Conservation (phyloP, 768 basidiomycete species). For the Boletus huronensis region DNA sequence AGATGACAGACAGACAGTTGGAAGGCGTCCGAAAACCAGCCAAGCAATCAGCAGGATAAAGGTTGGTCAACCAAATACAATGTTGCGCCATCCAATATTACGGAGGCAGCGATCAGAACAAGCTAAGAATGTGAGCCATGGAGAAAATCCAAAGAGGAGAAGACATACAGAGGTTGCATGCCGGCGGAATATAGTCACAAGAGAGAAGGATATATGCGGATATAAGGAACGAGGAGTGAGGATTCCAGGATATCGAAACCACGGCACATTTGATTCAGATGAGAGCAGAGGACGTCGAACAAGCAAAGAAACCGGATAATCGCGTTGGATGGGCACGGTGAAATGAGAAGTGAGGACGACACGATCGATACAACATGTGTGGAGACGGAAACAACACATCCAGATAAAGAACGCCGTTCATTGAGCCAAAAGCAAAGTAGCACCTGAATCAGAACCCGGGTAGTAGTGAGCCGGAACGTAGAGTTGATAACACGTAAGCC, state of each 20-base stretch:
- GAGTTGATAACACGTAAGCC: background rate
- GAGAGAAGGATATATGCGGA: background rate
- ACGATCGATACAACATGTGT: background rate
- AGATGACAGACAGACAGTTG: background rate
- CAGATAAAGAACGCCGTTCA: slow-evolving; percentile 1
- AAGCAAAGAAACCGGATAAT: background rate
- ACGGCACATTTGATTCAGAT: background rate
- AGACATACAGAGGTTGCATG: slow-evolving; percentile 7
- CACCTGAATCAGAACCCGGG: slow-evolving; percentile 3
- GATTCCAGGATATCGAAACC: background rate
- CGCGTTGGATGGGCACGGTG: background rate
- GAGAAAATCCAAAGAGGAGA: background rate
- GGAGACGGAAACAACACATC: background rate
- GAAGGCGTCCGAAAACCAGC: background rate
- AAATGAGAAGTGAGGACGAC: background rate
- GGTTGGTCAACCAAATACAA: background rate
- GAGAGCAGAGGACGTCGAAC: background rate
- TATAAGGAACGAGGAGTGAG: background rate
- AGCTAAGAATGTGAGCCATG: slow-evolving; percentile 9
- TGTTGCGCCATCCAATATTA: background rate
- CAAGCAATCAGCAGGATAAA: background rate
- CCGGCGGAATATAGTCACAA: background rate
- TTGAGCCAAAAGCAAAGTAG: background rate
- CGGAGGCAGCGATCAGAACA: background rate
- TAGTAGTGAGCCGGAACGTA: background rate